A percentile compares a stretch with the other conserved stretches of the same genome.
Evolutionary conservation across 1,284 basidiomycete genomes (phyloP).

Genomic region (Porogramme epimiltina): DNA sequence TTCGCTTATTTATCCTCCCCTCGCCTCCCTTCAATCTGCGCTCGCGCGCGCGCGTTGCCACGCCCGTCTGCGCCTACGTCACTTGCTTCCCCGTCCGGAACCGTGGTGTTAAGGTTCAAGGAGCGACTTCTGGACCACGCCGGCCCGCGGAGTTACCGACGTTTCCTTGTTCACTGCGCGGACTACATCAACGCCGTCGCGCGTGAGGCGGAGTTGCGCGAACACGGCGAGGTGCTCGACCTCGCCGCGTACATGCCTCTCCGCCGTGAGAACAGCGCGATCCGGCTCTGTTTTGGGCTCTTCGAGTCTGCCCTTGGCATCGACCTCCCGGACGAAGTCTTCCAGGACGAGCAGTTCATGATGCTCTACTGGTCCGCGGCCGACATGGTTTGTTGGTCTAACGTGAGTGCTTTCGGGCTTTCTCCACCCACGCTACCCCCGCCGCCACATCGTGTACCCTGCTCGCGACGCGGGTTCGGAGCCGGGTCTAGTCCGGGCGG

Average conservation of each 20-base stretch:
- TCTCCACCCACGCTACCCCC: neutral
- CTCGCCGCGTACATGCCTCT: constrained; percentile 34
- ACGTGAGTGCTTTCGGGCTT: constrained; percentile 31
- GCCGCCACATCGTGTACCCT: neutral
- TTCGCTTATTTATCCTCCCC: neutral
- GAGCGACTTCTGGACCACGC: constrained; percentile 45
- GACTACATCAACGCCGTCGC: constrained; percentile 40
- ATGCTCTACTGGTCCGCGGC: constrained; percentile 38
- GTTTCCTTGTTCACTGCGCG: constrained; percentile 37
- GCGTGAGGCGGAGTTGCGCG: constrained; percentile 38
- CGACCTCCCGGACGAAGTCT: constrained; percentile 42
- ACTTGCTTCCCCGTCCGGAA: too few relatives aligned
- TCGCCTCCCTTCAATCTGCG: too few relatives aligned
- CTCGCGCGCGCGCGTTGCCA: too few relatives aligned
- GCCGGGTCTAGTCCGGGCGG: neutral
- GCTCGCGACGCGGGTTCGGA: neutral
- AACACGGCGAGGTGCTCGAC: constrained; percentile 33
- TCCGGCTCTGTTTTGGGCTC: constrained; percentile 41
- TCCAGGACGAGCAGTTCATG: constrained; percentile 36
- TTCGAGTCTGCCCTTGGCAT: constrained; percentile 41
- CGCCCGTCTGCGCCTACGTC: too few relatives aligned
- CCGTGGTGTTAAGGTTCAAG: constrained; percentile 45
- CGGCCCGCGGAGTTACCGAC: constrained; percentile 43
- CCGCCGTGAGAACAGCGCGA: constrained; percentile 43
- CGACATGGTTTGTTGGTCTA: constrained; percentile 46